phyloP scores from a whole-genome alignment of 805 yeast species.

The Starmerella sirachaensis region DNA sequence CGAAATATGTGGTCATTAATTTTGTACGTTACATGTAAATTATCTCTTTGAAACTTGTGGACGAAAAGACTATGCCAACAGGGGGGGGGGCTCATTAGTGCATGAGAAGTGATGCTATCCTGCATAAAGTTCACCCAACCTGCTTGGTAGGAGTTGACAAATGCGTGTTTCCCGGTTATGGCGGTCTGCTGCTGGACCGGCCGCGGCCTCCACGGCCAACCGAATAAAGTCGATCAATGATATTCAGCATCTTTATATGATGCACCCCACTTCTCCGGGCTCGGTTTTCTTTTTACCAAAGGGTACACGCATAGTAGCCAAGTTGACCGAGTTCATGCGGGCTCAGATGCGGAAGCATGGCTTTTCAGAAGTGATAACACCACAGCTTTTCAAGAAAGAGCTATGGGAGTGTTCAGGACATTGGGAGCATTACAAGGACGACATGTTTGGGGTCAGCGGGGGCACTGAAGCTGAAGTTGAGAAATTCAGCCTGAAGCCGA shows the following conservation, averaged over 20 bases:
- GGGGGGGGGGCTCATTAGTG: no score
- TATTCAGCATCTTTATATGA: slow-evolving; percentile 64
- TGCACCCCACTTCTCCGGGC: slow-evolving; percentile 79
- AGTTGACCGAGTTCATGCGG: slow-evolving; percentile 70
- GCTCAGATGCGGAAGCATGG: slow-evolving; percentile 69
- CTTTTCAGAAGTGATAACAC: slow-evolving; percentile 85
- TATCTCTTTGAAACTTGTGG: no score
- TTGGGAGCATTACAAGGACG: slow-evolving; percentile 89
- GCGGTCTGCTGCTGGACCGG: slow-evolving; percentile 4
- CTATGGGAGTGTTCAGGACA: slow-evolving; percentile 91
- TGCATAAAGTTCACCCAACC: no score
- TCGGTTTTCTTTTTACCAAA: slow-evolving; percentile 85
- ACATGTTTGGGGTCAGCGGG: slow-evolving; percentile 73
- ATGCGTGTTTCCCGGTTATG: slow-evolving; percentile 9
- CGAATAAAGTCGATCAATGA: slow-evolving; percentile 36
- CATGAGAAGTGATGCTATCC: no score
- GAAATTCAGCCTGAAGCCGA: slow-evolving; percentile 76
- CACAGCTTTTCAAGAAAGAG: slow-evolving; percentile 68
- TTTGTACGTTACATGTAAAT: background rate
- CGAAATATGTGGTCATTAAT: background rate
- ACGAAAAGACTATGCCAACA: no score
- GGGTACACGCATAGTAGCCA: slow-evolving; percentile 79
- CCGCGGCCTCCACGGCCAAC: slow-evolving; percentile 15
- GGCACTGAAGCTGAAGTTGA: slow-evolving; percentile 26
- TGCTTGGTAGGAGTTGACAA: no score